A percentile compares a stretch with the other conserved stretches of the same genome.
Evolutionary conservation across 1,284 basidiomycete species (phyloP).

Genomic region (Somion occarium): DNA sequence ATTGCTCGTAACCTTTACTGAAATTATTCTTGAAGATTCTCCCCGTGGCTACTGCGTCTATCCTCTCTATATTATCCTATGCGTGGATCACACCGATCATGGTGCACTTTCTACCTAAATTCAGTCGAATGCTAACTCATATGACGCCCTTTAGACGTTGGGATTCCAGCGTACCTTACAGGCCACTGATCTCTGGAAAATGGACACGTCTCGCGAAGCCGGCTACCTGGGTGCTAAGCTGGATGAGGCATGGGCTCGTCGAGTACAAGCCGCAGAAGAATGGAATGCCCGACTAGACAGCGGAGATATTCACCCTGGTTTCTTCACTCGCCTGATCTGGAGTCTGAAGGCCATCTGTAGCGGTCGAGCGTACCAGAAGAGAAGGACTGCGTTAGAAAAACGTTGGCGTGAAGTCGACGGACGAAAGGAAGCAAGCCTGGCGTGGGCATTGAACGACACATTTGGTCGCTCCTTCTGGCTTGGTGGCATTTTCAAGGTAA

Average conservation of each 20-base stretch:
- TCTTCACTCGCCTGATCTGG: constrained; percentile 41
- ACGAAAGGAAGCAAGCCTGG: constrained; percentile 47
- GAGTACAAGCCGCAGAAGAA: constrained; percentile 41
- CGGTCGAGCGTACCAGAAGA: constrained; percentile 24
- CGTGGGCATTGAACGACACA: constrained; percentile 69
- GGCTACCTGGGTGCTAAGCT: constrained; percentile 44
- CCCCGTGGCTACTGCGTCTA: constrained; percentile 52
- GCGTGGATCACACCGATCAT: constrained; percentile 69
- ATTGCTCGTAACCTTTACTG: not conserved
- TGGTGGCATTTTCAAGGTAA: constrained; percentile 52
- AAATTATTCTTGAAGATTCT: constrained; percentile 34
- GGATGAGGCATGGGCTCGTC: constrained; percentile 44
- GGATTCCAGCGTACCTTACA: constrained; percentile 70
- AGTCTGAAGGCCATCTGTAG: constrained; percentile 29
- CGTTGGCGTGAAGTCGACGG: constrained; percentile 49
- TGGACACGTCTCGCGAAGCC: constrained; percentile 51
- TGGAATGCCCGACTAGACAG: constrained; percentile 50
- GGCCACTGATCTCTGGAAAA: constrained; percentile 70
- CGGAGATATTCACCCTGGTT: constrained; percentile 41
- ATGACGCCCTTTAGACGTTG: constrained; percentile 32
- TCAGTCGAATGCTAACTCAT: not conserved
- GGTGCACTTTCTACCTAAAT: constrained; percentile 30
- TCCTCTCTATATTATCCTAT: constrained; percentile 57
- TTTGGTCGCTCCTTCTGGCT: constrained; percentile 69
- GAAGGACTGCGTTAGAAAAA: constrained; percentile 34